A percentile compares a stretch with the other conserved stretches of the same genome.
Conservation (phyloP, 208 protist species). For the Leishmania arabica region DNA sequence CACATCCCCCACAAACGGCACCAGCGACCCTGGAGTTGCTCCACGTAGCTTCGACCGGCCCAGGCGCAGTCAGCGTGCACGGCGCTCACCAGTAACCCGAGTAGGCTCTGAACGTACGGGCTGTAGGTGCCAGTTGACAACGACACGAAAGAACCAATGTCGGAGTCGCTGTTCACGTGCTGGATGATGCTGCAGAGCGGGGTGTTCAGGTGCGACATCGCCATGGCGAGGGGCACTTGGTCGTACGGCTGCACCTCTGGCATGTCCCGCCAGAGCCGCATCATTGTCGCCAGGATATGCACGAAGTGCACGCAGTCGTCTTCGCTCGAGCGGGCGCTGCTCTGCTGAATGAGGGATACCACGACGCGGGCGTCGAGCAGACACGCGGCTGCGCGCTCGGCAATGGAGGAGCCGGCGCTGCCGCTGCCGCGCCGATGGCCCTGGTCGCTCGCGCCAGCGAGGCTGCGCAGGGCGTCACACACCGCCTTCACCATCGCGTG, state of each 20-base stretch:
- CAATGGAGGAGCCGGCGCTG: not conserved
- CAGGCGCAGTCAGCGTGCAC: constrained; percentile 69
- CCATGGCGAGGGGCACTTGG: constrained; percentile 67
- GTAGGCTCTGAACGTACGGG: constrained; percentile 58
- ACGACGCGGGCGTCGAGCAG: constrained; percentile 72
- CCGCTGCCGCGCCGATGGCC: not conserved
- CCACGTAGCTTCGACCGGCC: constrained; percentile 39
- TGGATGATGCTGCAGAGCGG: constrained; percentile 60
- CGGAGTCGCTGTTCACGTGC: constrained; percentile 29
- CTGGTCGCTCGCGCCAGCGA: not conserved
- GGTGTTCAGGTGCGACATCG: constrained; percentile 73
- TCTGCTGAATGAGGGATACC: constrained; percentile 44
- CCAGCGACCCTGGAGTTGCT: constrained; percentile 52
- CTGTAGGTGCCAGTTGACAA: constrained; percentile 62
- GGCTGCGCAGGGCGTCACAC: constrained; percentile 18
- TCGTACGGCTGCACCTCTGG: constrained; percentile 57
- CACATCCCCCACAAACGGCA: constrained; percentile 48
- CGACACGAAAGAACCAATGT: constrained; percentile 37
- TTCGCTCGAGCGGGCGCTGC: constrained; percentile 25
- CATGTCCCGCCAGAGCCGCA: constrained; percentile 69
- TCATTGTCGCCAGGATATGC: constrained; percentile 49
- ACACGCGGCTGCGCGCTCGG: constrained; percentile 29
- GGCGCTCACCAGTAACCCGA: constrained; percentile 60
- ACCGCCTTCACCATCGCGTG: constrained; percentile 30
- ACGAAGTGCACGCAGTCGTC: constrained; percentile 49